Evolutionary conservation across 2,329 filamentous ascomycete genomes (phyloP), one percentile per base, ranked within the genome.

Genomic region (Paecilomyces sp.): DNA sequence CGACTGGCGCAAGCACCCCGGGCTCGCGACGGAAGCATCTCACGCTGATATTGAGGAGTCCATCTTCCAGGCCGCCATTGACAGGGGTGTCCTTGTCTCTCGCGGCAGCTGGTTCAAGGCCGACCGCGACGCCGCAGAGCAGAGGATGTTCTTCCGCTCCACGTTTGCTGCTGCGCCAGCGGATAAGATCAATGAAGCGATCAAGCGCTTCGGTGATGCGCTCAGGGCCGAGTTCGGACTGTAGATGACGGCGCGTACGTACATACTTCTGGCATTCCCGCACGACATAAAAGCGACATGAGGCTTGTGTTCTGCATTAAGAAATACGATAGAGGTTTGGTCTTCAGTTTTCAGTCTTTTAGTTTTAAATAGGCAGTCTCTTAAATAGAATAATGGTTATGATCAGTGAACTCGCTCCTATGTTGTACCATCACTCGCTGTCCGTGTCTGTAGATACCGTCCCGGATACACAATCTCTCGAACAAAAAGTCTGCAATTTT

Each of bases 31-130:
- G 28, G 74, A 74, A 51, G 74, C 74, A 63, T 69, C 74, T 8
- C 72, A 72, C 55, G 72, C 74, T 9, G 62, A 74, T 8, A 82
- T 99, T 51, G 94, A 99, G 75, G 88, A 96, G 67, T 86, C 90
- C 58, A 91, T 99, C 53, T 97, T 96, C 80, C 76, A 89, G 67
- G 81, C 83, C 0, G 87, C 87, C 63, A 88, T 97, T 59, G 83
- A 87, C 3, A 84, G 88, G 67, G 89, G 90, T 24, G 90, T 94
- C 3, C 81, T 99, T 54, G 82, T 94, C 1, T 91, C 90, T 60
- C 84, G 90, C 55, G 94, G 94, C 3, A 92, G 88, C 55, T 99
- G 92, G 92, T 99, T 97, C 82, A 83, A 86, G 60, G 90, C 92
- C 0, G 88, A 94, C 71, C 83, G 82, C 52, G 80, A 84, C 55